Evolutionary conservation across 192 early-diverging fungal species (phyloP).

Genomic region (Linnemannia elongata): DNA sequence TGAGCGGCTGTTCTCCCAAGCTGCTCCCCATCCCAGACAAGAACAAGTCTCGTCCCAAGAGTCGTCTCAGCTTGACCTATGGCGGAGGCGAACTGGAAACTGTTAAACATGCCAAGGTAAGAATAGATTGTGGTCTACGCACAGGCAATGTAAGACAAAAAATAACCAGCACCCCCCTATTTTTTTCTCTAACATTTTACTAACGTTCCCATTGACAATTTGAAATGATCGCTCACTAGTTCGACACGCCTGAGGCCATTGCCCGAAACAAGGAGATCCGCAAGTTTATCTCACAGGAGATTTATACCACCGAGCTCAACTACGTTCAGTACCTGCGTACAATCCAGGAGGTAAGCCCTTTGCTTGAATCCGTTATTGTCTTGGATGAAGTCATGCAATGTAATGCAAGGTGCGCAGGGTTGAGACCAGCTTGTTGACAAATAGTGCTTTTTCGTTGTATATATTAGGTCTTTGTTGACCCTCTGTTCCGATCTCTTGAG

Average conservation of each 20-base stretch:
- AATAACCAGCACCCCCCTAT: not conserved
- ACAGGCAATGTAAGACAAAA: not conserved
- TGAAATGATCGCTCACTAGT: conserved; percentile 18
- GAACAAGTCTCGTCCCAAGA: conserved; percentile 48
- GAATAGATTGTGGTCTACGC: not conserved
- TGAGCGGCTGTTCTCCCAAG: conserved; percentile 47
- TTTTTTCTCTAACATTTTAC: not conserved
- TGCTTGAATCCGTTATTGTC: not conserved
- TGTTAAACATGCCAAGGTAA: conserved; percentile 54
- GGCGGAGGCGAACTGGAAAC: conserved; percentile 47
- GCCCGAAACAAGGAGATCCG: conserved; percentile 55
- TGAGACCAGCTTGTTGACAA: not conserved
- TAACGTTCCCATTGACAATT: not conserved
- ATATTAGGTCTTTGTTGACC: conserved; percentile 46
- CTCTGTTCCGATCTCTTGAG: conserved; percentile 35
- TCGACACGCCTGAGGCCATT: conserved; percentile 51
- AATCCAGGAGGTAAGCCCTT: conserved; percentile 59
- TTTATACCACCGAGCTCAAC: conserved; percentile 64
- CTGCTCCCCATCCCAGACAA: conserved; percentile 16
- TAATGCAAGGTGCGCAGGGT: not conserved
- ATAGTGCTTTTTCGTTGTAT: not conserved
- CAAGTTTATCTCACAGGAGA: conserved; percentile 64
- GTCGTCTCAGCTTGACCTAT: conserved; percentile 55
- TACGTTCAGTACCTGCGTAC: conserved; percentile 63
- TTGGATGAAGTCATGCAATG: not conserved